Evolutionary conservation across 495 filamentous ascomycete genomes (phyloP), one percentile per base, ranked within the genome.

Genomic region (Aspergillus indologenus): DNA sequence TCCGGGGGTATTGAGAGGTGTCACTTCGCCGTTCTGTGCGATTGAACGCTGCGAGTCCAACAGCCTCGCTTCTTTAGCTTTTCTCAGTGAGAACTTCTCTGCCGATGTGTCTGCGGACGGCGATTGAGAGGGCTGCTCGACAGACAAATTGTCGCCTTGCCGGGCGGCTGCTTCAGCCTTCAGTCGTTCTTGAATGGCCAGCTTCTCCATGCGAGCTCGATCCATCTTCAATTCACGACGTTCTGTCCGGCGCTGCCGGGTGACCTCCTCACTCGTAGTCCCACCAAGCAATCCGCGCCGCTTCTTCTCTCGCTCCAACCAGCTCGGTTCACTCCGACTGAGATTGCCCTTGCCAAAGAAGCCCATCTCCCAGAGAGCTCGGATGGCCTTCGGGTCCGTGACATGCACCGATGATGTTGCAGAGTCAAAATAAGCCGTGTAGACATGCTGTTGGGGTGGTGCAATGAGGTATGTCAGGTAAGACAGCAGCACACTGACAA

Each of bases 281-380:
- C 79, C 82, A 29, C 81, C 83, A 26, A 82, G 71, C 12, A 85
- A 62, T 4, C 90, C 91, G 45, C 83, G 78, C 58, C 85, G 81
- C 52, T 83, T 83, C 66, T 88, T 89, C 68, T 96, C 90, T 51
- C 90, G 79, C 52, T 88, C 88, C 53, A 97, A 71, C 94, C 94
- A 99, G 56, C 84, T 91, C 3, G 93, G 94, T 69, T 98, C 92
- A 73, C 91, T 96, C 62, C 94, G 85, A 71, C 92, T 96, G 59
- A 98, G 78, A 54, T 76, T 91, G 49, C 94, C 94, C 72, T 96
- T 97, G 45, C 94, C 94, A 70, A 91, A 99, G 73, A 98, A 98
- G 1, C 94, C 94, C 68, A 90, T 87, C 69, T 96, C 88, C 94
- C 94, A 99, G 24, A 99, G 75, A 9, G 86, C 89, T 42, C 87